These are phyloP conservation scores for Lepidium didymum DNA, from an alignment of 345 rosid genomes.

Conservation along the genomic window DNA sequence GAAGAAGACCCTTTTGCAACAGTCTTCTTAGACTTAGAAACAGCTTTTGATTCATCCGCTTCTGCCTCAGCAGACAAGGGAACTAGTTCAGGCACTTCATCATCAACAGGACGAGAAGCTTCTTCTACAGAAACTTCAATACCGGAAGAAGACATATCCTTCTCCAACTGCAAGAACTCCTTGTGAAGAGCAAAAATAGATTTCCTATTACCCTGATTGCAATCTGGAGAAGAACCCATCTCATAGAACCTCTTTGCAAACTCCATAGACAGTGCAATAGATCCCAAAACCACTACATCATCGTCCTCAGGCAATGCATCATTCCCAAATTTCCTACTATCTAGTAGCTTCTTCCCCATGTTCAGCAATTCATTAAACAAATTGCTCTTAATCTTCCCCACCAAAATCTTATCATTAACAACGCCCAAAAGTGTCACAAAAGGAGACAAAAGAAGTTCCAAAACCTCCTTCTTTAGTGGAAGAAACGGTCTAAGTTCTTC, in stretches of 20 bases:
- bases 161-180: constrained; percentile 70
- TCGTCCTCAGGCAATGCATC: constrained; percentile 39
- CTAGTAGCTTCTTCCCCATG: constrained; percentile 51
- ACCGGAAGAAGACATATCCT: constrained; percentile 42
- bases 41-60: constrained; percentile 14
- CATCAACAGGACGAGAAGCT: constrained; percentile 19
- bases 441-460: constrained; percentile 42
- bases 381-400: constrained; percentile 63
- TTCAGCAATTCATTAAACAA: constrained; percentile 56
- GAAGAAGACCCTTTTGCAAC: constrained; percentile 26
- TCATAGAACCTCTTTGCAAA: constrained; percentile 61
- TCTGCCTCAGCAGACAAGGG: constrained; percentile 37
- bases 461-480: constrained; percentile 44
- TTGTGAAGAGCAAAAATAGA: constrained; percentile 50
- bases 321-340: constrained; percentile 35
- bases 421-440: constrained; percentile 48
- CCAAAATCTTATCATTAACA: constrained; percentile 56
- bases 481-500: constrained; percentile 70
- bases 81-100: constrained; percentile 51
- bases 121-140: constrained; percentile 40
- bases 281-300: constrained; percentile 52
- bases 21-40: constrained; percentile 10
- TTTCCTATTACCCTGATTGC: constrained; percentile 87
- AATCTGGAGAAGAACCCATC: constrained; percentile 63
- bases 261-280: constrained; percentile 47